Evolutionary conservation across 2,329 filamentous ascomycete genomes (phyloP).

Genomic region (Scytalidium lignicola): DNA sequence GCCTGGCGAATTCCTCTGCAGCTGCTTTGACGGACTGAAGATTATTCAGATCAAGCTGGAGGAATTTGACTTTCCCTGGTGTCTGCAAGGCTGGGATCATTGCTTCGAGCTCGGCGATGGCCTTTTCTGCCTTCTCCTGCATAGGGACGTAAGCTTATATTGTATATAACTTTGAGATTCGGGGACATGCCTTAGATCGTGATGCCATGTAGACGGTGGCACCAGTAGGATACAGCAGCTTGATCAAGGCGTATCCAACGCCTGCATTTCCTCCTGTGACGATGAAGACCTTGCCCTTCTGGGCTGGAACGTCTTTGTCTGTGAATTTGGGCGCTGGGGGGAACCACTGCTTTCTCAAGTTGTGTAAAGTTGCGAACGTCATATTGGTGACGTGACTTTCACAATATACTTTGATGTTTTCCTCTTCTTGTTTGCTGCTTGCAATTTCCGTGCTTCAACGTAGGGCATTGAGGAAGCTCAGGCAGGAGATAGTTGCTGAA

Average conservation of each 20-base stretch:
- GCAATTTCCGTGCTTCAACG: too few relatives aligned
- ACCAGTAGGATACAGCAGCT: conserved; percentile 33
- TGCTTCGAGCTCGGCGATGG: conserved; percentile 33
- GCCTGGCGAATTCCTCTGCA: conserved; percentile 27
- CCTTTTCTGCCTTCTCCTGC: conserved; percentile 15
- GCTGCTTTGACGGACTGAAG: conserved; percentile 30
- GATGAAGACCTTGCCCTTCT: conserved; percentile 32
- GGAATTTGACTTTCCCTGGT: conserved; percentile 29
- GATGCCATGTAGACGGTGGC: conserved; percentile 38
- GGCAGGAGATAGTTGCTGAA: too few relatives aligned
- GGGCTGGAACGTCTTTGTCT: conserved; percentile 32
- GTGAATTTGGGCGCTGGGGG: conserved; percentile 35
- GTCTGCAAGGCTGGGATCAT: conserved; percentile 21
- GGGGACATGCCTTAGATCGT: conserved; percentile 32
- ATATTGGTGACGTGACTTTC: too few relatives aligned
- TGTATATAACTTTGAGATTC: too few relatives aligned
- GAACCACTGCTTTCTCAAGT: conserved; percentile 16
- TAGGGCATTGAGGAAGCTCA: too few relatives aligned
- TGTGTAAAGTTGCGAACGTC: too few relatives aligned
- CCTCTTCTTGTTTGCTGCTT: too few relatives aligned
- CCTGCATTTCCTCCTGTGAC: conserved; percentile 34
- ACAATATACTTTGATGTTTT: too few relatives aligned
- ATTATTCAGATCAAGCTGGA: conserved; percentile 33
- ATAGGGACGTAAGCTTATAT: too few relatives aligned
- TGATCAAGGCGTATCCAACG: conserved; percentile 31